phyloP scores from a whole-genome alignment of 2,329 filamentous ascomycete genomes.

The Neurospora crassa region DNA sequence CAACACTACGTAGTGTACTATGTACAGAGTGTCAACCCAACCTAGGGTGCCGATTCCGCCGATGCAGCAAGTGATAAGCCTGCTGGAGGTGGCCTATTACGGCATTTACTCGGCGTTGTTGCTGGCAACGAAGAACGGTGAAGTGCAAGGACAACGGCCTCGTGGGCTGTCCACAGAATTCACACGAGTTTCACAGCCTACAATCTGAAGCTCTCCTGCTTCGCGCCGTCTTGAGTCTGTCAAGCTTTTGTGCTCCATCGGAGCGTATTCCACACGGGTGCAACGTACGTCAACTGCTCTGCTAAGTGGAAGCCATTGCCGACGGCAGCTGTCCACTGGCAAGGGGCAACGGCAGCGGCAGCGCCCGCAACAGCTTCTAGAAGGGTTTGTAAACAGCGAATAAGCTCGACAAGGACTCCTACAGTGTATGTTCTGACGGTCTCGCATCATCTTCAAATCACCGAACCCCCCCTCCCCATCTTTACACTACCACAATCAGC shows the following conservation, averaged over 20 bases:
- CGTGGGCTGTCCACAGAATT: not conserved
- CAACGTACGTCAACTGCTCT: not conserved
- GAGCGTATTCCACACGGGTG: not conserved
- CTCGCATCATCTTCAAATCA: not conserved
- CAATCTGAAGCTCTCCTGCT: not conserved
- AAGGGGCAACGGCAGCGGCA: not conserved
- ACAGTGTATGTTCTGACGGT: too few species aligned
- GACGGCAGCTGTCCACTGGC: not conserved
- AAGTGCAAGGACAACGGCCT: not conserved
- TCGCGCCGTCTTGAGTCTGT: not conserved
- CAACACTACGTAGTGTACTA: not conserved
- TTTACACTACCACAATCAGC: not conserved
- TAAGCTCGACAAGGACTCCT: not conserved
- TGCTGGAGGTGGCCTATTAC: not conserved
- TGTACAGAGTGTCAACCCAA: not conserved
- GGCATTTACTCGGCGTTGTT: not conserved
- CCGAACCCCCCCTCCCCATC: not conserved
- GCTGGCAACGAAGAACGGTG: not conserved
- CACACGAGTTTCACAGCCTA: not conserved
- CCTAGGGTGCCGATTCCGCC: not conserved
- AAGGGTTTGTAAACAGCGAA: not conserved
- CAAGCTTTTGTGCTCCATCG: not conserved
- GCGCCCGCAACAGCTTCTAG: not conserved
- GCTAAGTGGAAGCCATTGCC: not conserved
- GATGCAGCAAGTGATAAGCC: not conserved